Base-by-base conservation (phyloP, 306 rosid genomes). In the Medicago arabica region DNA sequence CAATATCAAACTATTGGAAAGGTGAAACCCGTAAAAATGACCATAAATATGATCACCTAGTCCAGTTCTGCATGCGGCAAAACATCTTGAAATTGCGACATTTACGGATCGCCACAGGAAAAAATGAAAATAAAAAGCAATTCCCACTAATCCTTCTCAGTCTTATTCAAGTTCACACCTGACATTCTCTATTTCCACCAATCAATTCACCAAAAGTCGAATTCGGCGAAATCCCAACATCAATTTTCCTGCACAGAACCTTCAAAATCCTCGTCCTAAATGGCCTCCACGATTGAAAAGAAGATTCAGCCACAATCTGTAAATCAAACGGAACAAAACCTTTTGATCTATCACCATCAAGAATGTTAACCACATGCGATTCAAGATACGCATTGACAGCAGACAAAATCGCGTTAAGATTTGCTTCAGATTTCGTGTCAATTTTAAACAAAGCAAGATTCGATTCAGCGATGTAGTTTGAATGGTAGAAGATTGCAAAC, bases 241-340 rank as follows among this genome's bases (percentile, higher is more conserved):
- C 14, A 4, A 89, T 62, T 12, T 80, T 67, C 73, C 78, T 74
- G 77, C 98, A 95, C 17, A 64, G 41, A 70, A 95, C 89, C 79
- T 85, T 86, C 0, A 92, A 81, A 59, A 71, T 1, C 19, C 96
- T 78, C 43, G 87, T 59, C 84, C 96, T 80, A 76, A 87, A 78
- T n/a, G 23, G 23, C 82, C 86, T 80, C 97, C 97, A 95, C 0
- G 89, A 80, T 5, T 88, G 82, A 62, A 87, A 95, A 67, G 84
- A 81, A 3, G 87, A 80, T 43, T 87, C 55, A 5, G 92, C 92
- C 21, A 53, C 0, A 12, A 95, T 12, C 88, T 64, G 77, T 6
- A 92, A 58, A 38, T 86, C 83, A 76, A 95, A 95, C 36, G 14
- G 58, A n/a, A 95, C 74, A 0, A 78, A 41, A 6, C 93, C 89